phyloP scores from a whole-genome alignment of 495 filamentous ascomycete species.

The Penicillium psychrofluorescens region DNA sequence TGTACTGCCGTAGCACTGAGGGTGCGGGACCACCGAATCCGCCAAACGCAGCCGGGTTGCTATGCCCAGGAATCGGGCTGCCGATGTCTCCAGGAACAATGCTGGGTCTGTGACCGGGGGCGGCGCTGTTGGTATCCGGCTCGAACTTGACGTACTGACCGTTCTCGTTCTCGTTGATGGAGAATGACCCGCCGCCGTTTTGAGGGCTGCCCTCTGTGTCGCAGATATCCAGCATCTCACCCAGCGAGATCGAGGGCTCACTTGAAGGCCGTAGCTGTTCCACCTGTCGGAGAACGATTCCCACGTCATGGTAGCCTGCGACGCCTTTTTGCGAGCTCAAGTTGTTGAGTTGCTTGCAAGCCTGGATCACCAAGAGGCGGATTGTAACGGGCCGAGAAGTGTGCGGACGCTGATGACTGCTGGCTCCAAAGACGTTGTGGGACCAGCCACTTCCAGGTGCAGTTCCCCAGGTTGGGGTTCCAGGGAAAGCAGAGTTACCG shows the following conservation, averaged over 20 bases:
- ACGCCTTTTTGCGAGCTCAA: slow-evolving; percentile 24
- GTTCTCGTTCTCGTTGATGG: slow-evolving; percentile 46
- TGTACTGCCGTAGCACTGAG: slow-evolving; percentile 33
- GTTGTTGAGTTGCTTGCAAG: slow-evolving; percentile 49
- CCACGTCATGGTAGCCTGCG: slow-evolving; percentile 58
- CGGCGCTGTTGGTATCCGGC: slow-evolving; percentile 37
- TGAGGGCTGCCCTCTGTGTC: slow-evolving; percentile 81
- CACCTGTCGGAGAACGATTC: slow-evolving; percentile 57
- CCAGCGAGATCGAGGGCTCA: slow-evolving; percentile 53
- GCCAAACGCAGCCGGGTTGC: slow-evolving; percentile 34
- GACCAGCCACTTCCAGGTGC: slow-evolving; percentile 46
- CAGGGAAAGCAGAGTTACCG: slow-evolving; percentile 33
- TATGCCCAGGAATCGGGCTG: slow-evolving; percentile 38
- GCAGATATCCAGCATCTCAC: slow-evolving; percentile 81
- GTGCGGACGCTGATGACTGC: slow-evolving; percentile 35
- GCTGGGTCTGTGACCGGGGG: slow-evolving; percentile 32
- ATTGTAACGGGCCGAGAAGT: slow-evolving; percentile 48
- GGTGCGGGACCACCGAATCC: slow-evolving; percentile 21
- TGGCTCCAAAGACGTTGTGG: slow-evolving; percentile 43
- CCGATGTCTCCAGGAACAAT: slow-evolving; percentile 45
- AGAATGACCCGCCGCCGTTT: slow-evolving; percentile 86
- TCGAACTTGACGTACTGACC: slow-evolving; percentile 57
- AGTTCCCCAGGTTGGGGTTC: slow-evolving; percentile 34
- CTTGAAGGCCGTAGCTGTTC: slow-evolving; percentile 47
- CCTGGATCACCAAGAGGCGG: slow-evolving; percentile 51